These are phyloP conservation scores for Zygotorulaspora mrakii DNA, from an alignment of 1,139 yeast genomes.

Conservation along the genomic window DNA sequence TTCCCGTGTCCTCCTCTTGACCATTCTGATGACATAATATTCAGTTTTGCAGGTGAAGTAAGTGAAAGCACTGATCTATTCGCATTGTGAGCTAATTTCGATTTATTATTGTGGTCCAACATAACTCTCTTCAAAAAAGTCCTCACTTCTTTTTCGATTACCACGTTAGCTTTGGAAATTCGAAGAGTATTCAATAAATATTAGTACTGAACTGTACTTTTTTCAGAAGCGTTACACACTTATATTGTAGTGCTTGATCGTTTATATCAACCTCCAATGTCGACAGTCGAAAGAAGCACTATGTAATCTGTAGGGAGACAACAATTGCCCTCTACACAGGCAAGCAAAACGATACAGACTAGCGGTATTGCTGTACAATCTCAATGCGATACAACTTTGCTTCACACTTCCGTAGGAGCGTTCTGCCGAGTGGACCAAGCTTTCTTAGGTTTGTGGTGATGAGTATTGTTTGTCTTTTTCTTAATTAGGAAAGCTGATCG, in stretches of 20 bases:
- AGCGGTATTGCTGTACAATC: neutral
- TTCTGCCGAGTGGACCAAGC: neutral
- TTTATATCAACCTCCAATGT: too few species aligned
- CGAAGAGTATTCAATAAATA: neutral
- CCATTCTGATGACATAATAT: slow-evolving; percentile 44
- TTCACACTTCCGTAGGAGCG: neutral
- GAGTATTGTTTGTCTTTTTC: slow-evolving; percentile 9
- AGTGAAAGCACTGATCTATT: slow-evolving; percentile 37
- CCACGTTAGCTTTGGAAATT: too few species aligned
- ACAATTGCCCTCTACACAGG: too few species aligned
- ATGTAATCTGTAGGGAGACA: too few species aligned
- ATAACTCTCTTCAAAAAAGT: slow-evolving; percentile 3
- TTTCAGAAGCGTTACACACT: too few species aligned
- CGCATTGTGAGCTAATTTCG: slow-evolving; percentile 15
- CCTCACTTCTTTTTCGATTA: too few species aligned
- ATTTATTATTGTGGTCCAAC: slow-evolving; percentile 14
- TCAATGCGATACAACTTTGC: neutral
- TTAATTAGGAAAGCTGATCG: slow-evolving; percentile 10
- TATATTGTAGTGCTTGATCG: too few species aligned
- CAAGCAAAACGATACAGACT: too few species aligned
- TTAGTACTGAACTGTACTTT: too few species aligned
- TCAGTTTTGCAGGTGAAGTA: slow-evolving; percentile 47
- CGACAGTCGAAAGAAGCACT: too few species aligned
- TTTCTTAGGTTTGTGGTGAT: slow-evolving; percentile 12
- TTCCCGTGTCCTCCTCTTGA: slow-evolving; percentile 31